These are phyloP conservation scores for Decorospora gaudefroyi DNA, from an alignment of 2,329 filamentous ascomycete genomes.

Conservation along the genomic window DNA sequence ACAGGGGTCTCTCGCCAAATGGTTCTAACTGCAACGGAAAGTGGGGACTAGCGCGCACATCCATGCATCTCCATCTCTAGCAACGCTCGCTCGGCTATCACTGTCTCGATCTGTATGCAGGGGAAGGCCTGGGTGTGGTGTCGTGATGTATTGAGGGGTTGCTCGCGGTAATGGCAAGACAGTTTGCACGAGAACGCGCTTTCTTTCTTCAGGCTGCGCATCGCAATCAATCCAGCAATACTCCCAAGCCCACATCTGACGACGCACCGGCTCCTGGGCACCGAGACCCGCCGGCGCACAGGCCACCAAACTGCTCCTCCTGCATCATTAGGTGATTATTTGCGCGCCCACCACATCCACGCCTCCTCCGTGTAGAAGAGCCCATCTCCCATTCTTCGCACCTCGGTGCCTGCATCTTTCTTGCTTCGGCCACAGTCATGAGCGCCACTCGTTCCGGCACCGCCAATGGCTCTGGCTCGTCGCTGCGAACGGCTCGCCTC, in stretches of 20 bases:
- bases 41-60: slow-evolving; percentile 10
- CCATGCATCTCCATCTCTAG: slow-evolving; percentile 3
- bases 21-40: slow-evolving; percentile 12
- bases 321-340: slow-evolving; percentile 20
- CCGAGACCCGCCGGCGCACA: slow-evolving; percentile 2
- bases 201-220: no score
- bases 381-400: slow-evolving; percentile 13
- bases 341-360: slow-evolving; percentile 10
- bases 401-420: slow-evolving; percentile 17
- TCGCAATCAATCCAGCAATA: neutral
- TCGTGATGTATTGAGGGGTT: neutral
- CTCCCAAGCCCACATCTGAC: no score
- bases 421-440: slow-evolving; percentile 38
- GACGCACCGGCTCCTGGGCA: no score
- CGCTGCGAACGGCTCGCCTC: slow-evolving; percentile 30
- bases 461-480: slow-evolving; percentile 44
- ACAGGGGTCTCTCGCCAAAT: slow-evolving; percentile 1
- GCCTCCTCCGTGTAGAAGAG: slow-evolving; percentile 6
- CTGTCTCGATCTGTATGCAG: neutral
- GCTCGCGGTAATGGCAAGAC: no score
- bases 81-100: neutral
- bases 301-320: slow-evolving; percentile 10
- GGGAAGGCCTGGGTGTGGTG: neutral
- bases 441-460: slow-evolving; percentile 30
- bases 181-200: no score